A percentile compares a stretch with the other conserved stretches of the same genome.
Conservation (phyloP, 805 yeast genomes). For the Pichia heedii region DNA sequence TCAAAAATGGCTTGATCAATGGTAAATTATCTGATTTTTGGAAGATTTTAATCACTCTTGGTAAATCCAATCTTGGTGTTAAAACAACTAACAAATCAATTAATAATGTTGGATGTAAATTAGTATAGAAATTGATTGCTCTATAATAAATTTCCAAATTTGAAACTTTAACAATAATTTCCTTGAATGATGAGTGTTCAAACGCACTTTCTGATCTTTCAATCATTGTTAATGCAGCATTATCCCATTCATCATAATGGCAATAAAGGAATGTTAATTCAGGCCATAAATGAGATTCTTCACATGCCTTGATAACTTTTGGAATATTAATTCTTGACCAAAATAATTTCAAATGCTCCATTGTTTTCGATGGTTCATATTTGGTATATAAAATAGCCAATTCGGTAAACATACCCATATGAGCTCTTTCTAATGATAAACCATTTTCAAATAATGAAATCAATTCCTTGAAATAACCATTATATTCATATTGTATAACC, state of each 20-base stretch:
- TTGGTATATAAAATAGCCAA: constrained; percentile 85
- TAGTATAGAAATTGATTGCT: constrained; percentile 90
- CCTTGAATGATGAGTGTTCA: constrained; percentile 91
- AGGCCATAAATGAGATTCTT: constrained; percentile 90
- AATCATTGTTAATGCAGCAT: constrained; percentile 94
- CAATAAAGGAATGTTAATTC: constrained; percentile 93
- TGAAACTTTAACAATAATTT: constrained; percentile 87
- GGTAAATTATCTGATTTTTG: constrained; percentile 94
- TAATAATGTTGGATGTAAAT: constrained; percentile 83
- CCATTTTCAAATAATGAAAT: constrained; percentile 93
- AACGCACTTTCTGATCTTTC: constrained; percentile 89
- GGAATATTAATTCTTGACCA: constrained; percentile 99
- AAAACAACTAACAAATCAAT: constrained; percentile 79
- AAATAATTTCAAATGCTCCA: constrained; percentile 94
- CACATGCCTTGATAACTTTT: constrained; percentile 90
- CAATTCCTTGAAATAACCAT: constrained; percentile 87
- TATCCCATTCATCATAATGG: constrained; percentile 99
- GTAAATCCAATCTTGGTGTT: constrained; percentile 83
- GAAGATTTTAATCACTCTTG: constrained; percentile 91
- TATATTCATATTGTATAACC: constrained; percentile 76
- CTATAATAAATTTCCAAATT: constrained; percentile 95
- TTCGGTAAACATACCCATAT: constrained; percentile 99
- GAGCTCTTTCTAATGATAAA: constrained; percentile 94
- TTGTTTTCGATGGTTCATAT: constrained; percentile 80
- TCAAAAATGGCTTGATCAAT: constrained; percentile 88